phyloP scores from a whole-genome alignment of 2,329 filamentous ascomycete species.

The Botryosphaeria dothidea region DNA sequence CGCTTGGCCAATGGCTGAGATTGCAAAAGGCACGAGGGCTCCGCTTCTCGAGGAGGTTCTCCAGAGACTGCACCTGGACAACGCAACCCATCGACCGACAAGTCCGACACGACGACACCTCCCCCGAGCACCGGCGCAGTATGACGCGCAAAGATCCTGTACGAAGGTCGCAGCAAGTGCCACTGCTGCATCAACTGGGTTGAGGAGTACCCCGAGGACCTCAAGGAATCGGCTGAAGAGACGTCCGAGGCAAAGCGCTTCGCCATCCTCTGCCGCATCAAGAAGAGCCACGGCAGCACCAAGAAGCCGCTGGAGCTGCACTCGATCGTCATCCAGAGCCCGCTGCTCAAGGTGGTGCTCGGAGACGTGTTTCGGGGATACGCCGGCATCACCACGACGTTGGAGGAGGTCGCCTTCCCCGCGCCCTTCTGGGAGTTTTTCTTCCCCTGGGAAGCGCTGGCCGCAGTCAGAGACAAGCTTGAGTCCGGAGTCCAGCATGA shows the following conservation, averaged over 20 bases:
- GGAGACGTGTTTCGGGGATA: slow-evolving; percentile 33
- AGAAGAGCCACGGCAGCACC: neutral
- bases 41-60: no score
- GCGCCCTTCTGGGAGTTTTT: slow-evolving; percentile 38
- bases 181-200: slow-evolving; percentile 25
- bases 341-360: slow-evolving; percentile 33
- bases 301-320: slow-evolving; percentile 25
- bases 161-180: slow-evolving; percentile 22
- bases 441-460: slow-evolving; percentile 35
- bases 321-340: slow-evolving; percentile 38
- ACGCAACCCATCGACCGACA: no score
- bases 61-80: no score
- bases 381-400: slow-evolving; percentile 31
- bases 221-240: slow-evolving; percentile 23
- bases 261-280: slow-evolving; percentile 23
- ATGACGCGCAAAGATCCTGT: slow-evolving; percentile 21
- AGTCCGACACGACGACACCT: no score
- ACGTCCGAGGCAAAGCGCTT: slow-evolving; percentile 22
- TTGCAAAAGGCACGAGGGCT: no score
- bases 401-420: slow-evolving; percentile 33
- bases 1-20: no score
- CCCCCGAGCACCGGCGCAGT: neutral
- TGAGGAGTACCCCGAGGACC: slow-evolving; percentile 23
- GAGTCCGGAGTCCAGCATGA: no score
- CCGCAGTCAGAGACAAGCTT: no score